Percentiles rank a stretch among this genome's conserved stretches.
These are phyloP conservation scores for Neurospora sp. DNA, from an alignment of 495 filamentous ascomycete genomes.

Conservation along the genomic window DNA sequence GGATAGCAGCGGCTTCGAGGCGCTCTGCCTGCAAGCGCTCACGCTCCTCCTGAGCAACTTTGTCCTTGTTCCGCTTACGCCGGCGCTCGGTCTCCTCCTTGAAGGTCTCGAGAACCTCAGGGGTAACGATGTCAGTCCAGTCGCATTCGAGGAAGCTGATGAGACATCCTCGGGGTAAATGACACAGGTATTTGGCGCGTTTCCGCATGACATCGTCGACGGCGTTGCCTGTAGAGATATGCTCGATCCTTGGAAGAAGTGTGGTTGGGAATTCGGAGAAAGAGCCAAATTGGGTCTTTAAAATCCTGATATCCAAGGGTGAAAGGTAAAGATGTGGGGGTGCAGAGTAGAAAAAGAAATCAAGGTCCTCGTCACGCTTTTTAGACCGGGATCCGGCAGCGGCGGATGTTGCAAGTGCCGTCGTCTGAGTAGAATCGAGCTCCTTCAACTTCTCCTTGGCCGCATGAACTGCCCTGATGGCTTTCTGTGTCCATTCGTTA, in stretches of 20 bases:
- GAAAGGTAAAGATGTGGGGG: conserved; percentile 88
- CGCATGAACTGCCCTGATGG: conserved; percentile 57
- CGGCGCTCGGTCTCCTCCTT: conserved; percentile 65
- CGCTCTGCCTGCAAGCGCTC: conserved; percentile 81
- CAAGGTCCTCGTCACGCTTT: conserved; percentile 23
- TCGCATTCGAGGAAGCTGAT: conserved; percentile 93
- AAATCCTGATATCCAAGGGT: conserved; percentile 87
- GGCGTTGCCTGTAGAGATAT: conserved; percentile 80
- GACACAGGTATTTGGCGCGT: conserved; percentile 80
- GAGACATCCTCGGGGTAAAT: conserved; percentile 87
- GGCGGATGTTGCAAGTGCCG: not conserved
- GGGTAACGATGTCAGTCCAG: conserved; percentile 81
- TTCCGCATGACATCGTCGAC: conserved; percentile 84
- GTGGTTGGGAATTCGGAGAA: conserved; percentile 81
- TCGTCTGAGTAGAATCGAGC: conserved; percentile 12
- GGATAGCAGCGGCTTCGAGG: conserved; percentile 49
- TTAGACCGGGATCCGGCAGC: conserved; percentile 2
- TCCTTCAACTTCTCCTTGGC: conserved; percentile 57
- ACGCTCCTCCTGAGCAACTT: conserved; percentile 81
- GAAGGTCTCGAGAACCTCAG: conserved; percentile 67
- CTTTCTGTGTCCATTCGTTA: conserved; percentile 81
- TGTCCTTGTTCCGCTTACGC: conserved; percentile 71
- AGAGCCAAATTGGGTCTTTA: conserved; percentile 79
- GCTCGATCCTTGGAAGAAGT: conserved; percentile 83
- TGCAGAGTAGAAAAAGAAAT: conserved; percentile 83